These are phyloP conservation scores for Rauvolfia tetraphylla DNA, from an alignment of 257 asterid genomes.

Conservation along the genomic window DNA sequence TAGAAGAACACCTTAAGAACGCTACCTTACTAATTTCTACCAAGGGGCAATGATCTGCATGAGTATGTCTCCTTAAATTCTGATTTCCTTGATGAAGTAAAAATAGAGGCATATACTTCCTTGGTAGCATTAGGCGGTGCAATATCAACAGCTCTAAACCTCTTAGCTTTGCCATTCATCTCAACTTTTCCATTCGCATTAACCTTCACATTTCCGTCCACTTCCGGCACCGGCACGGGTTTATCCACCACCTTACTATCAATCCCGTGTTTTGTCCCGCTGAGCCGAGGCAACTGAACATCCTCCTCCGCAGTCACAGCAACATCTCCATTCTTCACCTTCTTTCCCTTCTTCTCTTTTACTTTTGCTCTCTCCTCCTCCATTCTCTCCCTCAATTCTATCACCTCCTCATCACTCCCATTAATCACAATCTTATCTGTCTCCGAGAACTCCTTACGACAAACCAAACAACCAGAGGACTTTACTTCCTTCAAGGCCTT, in stretches of 20 bases:
- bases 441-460: constrained; percentile 66
- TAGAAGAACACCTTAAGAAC: constrained; percentile 21
- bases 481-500: constrained; percentile 91
- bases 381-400: constrained; percentile 64
- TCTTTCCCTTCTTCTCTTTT: constrained; percentile 57
- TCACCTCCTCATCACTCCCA: constrained; percentile 85
- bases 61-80: constrained; percentile 79
- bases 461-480: constrained; percentile 65
- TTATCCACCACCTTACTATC: constrained; percentile 32
- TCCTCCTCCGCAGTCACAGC: constrained; percentile 23
- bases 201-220: constrained; percentile 22
- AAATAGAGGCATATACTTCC: constrained; percentile 73
- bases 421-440: constrained; percentile 72
- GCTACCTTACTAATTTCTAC: constrained; percentile 59
- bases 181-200: constrained; percentile 28
- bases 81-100: constrained; percentile 77
- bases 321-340: constrained; percentile 32
- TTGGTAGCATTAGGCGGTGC: constrained; percentile 69
- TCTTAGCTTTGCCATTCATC: constrained; percentile 42
- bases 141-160: constrained; percentile 53
- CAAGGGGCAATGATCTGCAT: constrained; percentile 91
- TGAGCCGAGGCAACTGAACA: constrained; percentile 28
- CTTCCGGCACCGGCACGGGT: constrained; percentile 14
- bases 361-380: constrained; percentile 47
- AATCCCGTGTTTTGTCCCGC: constrained; percentile 62